A percentile compares a stretch with the other conserved stretches of the same genome.
Conservation (phyloP, 2,329 filamentous ascomycete genomes). For the Trichophyton equinum region DNA sequence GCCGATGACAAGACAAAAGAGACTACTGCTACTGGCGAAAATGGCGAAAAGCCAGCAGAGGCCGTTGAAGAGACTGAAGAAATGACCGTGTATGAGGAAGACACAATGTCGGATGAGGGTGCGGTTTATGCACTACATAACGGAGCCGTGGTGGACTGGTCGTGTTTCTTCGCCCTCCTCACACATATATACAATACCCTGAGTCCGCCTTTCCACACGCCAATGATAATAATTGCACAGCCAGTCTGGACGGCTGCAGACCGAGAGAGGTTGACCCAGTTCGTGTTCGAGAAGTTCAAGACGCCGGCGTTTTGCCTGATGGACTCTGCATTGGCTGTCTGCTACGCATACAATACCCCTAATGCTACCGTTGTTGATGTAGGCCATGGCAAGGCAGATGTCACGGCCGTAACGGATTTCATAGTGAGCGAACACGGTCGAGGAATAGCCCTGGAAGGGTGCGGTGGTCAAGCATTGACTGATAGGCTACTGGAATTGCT, state of each 20-base stretch:
- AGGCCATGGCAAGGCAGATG: constrained; percentile 80
- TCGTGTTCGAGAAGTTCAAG: constrained; percentile 95
- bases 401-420: constrained; percentile 81
- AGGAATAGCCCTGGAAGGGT: constrained; percentile 50
- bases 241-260: constrained; percentile 84
- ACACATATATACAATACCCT: constrained; percentile 83
- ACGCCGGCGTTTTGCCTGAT: constrained; percentile 84
- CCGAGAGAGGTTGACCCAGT: constrained; percentile 76
- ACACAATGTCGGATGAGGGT: constrained; percentile 73
- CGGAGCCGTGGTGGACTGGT: constrained; percentile 79
- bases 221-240: constrained; percentile 78
- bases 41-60: constrained; percentile 11
- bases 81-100: constrained; percentile 66
- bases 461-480: constrained; percentile 82
- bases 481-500: constrained; percentile 57
- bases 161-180: constrained; percentile 83
- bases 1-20: constrained; percentile 13
- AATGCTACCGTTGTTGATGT: constrained; percentile 83
- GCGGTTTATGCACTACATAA: constrained; percentile 75
- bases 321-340: constrained; percentile 74
- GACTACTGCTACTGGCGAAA: constrained; percentile 15
- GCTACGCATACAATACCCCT: constrained; percentile 65
- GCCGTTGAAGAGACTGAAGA: constrained; percentile 27
- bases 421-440: constrained; percentile 56
- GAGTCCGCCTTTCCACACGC: constrained; percentile 85